These are phyloP conservation scores for Musa balbisiana DNA, from an alignment of 202 grass and related monocot genomes.

Conservation along the genomic window DNA sequence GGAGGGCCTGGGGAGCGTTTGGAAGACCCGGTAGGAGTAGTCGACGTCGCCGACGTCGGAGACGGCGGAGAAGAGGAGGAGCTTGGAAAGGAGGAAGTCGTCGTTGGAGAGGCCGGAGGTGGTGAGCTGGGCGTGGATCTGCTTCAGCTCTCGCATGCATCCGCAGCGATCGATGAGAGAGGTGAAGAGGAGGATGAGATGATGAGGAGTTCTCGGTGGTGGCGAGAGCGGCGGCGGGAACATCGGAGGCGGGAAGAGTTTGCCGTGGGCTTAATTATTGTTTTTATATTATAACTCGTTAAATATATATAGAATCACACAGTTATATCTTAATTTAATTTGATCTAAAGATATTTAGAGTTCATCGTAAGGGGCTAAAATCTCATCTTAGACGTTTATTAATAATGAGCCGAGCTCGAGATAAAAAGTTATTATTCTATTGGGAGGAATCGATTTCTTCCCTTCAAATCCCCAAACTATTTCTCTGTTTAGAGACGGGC, in stretches of 20 bases:
- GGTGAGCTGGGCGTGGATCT: constrained; percentile 25
- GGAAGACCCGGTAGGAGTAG: constrained; percentile 15
- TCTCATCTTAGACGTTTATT: too few species aligned
- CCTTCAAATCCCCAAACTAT: too few species aligned
- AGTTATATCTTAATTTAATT: too few species aligned
- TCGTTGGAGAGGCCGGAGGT: constrained; percentile 13
- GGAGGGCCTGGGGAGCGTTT: neutral
- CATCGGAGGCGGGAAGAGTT: neutral
- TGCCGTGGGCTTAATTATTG: too few species aligned
- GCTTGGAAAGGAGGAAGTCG: constrained; percentile 9
- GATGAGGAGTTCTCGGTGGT: neutral
- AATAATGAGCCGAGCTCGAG: too few species aligned
- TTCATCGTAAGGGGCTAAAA: too few species aligned
- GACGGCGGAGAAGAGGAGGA: constrained; percentile 15
- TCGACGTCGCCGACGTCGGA: constrained; percentile 18
- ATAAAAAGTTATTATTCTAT: too few species aligned
- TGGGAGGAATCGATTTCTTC: too few species aligned
- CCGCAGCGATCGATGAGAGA: constrained; percentile 12
- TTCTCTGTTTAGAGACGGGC: too few species aligned
- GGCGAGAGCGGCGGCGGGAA: neutral
- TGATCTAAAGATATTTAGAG: too few species aligned
- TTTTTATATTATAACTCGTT: too few species aligned
- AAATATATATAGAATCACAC: too few species aligned
- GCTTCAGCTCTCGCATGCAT: constrained; percentile 18
- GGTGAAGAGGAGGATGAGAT: neutral